Evolutionary conservation across 345 rosid genomes (phyloP).

Genomic region (Aurinia saxatilis): DNA sequence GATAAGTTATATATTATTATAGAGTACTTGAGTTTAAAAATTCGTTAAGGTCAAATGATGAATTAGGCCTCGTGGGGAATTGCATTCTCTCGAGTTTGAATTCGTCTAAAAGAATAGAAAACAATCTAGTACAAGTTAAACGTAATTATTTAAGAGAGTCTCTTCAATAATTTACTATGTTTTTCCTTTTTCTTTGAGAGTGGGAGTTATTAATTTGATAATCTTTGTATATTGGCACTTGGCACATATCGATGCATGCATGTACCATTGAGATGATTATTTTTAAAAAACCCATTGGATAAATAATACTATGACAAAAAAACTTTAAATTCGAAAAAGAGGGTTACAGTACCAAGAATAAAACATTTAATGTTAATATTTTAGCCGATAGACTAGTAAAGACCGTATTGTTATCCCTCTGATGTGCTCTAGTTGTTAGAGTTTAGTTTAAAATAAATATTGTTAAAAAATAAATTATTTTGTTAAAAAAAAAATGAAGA

Average conservation of each 20-base stretch:
- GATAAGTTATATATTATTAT: not conserved
- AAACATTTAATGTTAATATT: too few species aligned
- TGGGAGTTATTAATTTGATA: not conserved
- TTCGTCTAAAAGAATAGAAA: not conserved
- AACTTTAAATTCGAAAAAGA: too few species aligned
- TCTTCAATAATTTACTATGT: not conserved
- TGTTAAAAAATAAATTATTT: too few species aligned
- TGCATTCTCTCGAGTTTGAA: constrained; percentile 4
- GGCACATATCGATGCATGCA: constrained; percentile 6
- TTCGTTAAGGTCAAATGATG: constrained; percentile 4
- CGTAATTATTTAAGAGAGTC: not conserved
- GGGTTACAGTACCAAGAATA: too few species aligned
- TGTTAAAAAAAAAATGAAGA: too few species aligned
- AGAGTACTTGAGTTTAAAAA: not conserved
- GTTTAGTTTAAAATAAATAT: too few species aligned
- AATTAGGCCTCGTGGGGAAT: constrained; percentile 22
- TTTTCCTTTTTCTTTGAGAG: not conserved
- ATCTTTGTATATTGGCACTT: not conserved
- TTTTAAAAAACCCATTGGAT: not conserved
- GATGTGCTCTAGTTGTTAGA: too few species aligned
- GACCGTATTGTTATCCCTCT: too few species aligned
- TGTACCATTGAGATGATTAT: not conserved
- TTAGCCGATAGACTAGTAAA: too few species aligned
- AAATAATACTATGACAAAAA: not conserved
- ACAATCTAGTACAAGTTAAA: not conserved